Percentiles rank a stretch among this genome's conserved stretches.
These are phyloP conservation scores for Hericium coralloides DNA, from an alignment of 768 basidiomycete species.

Conservation along the genomic window DNA sequence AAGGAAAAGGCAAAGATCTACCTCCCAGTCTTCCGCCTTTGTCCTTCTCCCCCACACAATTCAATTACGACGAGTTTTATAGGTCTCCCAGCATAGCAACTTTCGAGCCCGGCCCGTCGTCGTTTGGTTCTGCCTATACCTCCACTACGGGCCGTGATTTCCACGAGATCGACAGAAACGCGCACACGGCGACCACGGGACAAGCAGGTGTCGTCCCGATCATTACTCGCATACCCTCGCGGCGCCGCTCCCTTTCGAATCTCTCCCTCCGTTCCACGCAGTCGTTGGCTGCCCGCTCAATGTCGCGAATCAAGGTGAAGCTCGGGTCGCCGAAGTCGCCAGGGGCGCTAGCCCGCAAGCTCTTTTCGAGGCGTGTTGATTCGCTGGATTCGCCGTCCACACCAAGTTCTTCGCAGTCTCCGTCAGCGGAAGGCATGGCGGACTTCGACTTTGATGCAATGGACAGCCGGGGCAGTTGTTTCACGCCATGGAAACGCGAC, in stretches of 20 bases:
- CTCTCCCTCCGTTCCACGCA: conserved; percentile 36
- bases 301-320: conserved; percentile 40
- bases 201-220: conserved; percentile 1
- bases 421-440: background rate
- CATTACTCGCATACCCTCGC: conserved; percentile 27
- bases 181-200: background rate
- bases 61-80: conserved; percentile 33
- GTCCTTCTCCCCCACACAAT: conserved; percentile 45
- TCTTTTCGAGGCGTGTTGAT: conserved; percentile 37
- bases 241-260: conserved; percentile 49
- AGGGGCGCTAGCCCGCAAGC: conserved; percentile 46
- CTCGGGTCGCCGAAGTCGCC: conserved; percentile 34
- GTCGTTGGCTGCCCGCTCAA: conserved; percentile 33
- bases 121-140: conserved; percentile 18
- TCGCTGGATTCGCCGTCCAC: conserved; percentile 13
- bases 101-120: conserved; percentile 23
- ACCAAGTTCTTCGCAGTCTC: background rate
- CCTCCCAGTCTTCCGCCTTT: conserved; percentile 62
- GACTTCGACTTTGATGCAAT: conserved; percentile 12
- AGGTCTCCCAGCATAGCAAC: conserved; percentile 25
- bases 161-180: background rate
- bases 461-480: conserved; percentile 25
- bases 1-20: conserved; percentile 48
- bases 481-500: conserved; percentile 37
- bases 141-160: background rate